phyloP scores from a whole-genome alignment of 768 basidiomycete genomes.

The Pleurotus eryngii region DNA sequence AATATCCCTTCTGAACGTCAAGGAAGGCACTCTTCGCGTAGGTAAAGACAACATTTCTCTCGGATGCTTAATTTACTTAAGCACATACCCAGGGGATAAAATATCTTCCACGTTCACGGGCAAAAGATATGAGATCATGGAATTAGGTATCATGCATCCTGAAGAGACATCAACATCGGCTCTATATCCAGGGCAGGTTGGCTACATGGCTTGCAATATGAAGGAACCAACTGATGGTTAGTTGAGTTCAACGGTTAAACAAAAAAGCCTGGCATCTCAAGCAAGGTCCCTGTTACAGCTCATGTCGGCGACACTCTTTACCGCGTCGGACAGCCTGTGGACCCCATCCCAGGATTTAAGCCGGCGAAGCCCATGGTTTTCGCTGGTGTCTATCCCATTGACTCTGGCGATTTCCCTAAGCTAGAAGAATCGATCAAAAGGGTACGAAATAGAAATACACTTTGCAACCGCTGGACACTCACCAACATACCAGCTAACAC shows the following conservation, averaged over 20 bases:
- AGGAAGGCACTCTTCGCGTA: constrained; percentile 77
- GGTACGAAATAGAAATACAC: constrained; percentile 39
- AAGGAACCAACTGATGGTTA: constrained; percentile 92
- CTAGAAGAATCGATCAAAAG: constrained; percentile 94
- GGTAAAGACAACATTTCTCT: constrained; percentile 39
- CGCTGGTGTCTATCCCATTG: constrained; percentile 92
- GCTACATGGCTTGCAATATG: constrained; percentile 94
- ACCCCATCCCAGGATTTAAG: constrained; percentile 88
- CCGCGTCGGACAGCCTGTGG: constrained; percentile 66
- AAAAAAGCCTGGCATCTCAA: not conserved
- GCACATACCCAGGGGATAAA: constrained; percentile 67
- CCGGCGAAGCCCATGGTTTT: constrained; percentile 95
- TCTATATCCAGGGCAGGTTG: constrained; percentile 78
- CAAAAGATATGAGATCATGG: constrained; percentile 86
- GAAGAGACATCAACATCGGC: constrained; percentile 74
- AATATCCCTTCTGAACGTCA: constrained; percentile 83
- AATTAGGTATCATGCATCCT: constrained; percentile 87
- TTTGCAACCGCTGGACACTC: constrained; percentile 2
- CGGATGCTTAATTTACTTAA: not conserved
- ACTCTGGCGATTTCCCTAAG: constrained; percentile 87
- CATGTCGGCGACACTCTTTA: constrained; percentile 93
- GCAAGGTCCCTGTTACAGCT: constrained; percentile 41
- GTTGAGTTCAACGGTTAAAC: not conserved
- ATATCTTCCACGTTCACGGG: constrained; percentile 81
- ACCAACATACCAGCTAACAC: constrained; percentile 53